Conservation (phyloP, 768 basidiomycete species). For the Mycena vulgaris region DNA sequence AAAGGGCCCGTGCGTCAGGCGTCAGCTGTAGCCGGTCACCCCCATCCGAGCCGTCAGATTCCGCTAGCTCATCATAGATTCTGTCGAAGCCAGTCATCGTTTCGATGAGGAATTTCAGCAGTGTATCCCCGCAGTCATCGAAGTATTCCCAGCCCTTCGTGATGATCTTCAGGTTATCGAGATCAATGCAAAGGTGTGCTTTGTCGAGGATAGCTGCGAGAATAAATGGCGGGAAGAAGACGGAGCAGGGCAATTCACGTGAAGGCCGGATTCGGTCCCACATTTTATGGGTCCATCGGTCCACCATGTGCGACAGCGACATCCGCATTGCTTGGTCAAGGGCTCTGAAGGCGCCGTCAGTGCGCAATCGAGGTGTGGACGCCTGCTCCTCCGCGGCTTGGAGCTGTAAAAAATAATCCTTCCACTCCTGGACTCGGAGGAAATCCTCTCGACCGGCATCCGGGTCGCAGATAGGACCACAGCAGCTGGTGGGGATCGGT, state of each 20-base stretch:
- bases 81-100: neutral
- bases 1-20: neutral
- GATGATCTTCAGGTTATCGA: constrained; percentile 6
- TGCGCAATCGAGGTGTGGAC: neutral
- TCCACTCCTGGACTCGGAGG: neutral
- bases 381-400: neutral
- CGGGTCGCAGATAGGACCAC: neutral
- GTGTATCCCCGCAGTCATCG: neutral
- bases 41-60: neutral
- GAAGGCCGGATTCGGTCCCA: constrained; percentile 6
- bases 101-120: neutral
- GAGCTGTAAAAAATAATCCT: neutral
- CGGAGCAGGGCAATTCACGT: constrained; percentile 4
- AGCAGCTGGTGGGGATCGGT: no score
- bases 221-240: neutral
- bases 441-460: neutral
- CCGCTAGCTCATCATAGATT: neutral
- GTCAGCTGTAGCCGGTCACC: neutral
- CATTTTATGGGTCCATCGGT: constrained; percentile 4
- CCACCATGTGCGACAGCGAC: constrained; percentile 2
- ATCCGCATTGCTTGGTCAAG: neutral
- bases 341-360: neutral
- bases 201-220: neutral
- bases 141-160: constrained; percentile 7
- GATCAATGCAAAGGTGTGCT: neutral